A percentile compares a stretch with the other conserved stretches of the same genome.
These are phyloP conservation scores for Pleodorina starrii DNA, from an alignment of 139 green algal species.

Conservation along the genomic window DNA sequence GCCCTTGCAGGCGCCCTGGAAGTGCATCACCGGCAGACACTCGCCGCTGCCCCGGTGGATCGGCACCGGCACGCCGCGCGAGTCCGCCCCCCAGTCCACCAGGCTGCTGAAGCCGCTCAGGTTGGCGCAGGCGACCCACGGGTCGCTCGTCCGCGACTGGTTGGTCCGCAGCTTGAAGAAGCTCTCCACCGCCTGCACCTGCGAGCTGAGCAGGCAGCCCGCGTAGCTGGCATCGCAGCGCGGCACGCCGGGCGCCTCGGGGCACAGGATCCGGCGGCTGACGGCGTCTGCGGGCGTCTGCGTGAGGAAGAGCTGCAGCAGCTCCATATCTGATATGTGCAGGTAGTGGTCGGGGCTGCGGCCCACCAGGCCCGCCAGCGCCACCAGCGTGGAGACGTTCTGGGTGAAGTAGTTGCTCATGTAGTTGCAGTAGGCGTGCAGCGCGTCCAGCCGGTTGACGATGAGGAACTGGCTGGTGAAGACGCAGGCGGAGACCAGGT, in stretches of 20 bases:
- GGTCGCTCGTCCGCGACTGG: neutral
- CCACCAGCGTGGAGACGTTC: neutral
- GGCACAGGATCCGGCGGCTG: neutral
- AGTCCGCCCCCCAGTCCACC: neutral
- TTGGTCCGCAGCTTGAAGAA: neutral
- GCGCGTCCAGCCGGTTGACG: neutral
- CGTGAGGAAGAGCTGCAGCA: neutral
- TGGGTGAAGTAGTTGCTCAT: neutral
- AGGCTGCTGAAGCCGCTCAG: neutral
- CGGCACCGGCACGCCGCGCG: neutral
- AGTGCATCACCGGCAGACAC: neutral
- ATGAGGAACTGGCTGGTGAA: conserved; percentile 12
- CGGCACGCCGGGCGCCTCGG: neutral
- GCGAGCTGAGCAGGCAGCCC: neutral
- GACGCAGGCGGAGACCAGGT: neutral
- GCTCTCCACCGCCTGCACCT: conserved; percentile 9
- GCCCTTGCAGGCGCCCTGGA: neutral
- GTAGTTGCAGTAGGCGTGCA: neutral
- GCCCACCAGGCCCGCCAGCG: neutral
- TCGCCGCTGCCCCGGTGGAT: neutral
- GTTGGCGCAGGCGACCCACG: neutral
- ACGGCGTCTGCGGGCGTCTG: neutral
- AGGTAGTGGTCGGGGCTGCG: neutral
- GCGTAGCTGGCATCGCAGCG: neutral
- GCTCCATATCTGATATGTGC: neutral